These are phyloP conservation scores for Peronospora farinosa DNA, from an alignment of 352 stramenopile species.

Conservation along the genomic window DNA sequence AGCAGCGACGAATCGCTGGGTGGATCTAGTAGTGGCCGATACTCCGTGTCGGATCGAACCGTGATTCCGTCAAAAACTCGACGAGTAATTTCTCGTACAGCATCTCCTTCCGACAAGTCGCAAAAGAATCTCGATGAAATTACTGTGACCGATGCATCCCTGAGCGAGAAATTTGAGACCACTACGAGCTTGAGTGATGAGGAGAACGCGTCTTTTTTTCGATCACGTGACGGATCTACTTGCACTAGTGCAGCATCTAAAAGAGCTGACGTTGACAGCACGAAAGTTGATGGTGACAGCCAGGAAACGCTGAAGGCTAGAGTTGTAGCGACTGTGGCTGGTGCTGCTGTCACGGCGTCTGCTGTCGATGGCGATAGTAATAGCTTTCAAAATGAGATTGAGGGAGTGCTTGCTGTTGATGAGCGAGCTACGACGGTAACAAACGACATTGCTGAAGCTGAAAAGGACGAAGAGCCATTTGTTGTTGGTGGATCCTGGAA, in stretches of 20 bases:
- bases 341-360: constrained; percentile 1
- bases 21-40: constrained; percentile 7
- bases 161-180: constrained; percentile 1
- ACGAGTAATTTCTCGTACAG: constrained; percentile 10
- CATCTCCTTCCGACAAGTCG: constrained; percentile 1
- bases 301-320: too few species aligned
- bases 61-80: constrained; percentile 9
- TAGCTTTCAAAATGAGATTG: not conserved
- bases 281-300: too few species aligned
- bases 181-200: constrained; percentile 5
- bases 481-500: constrained; percentile 16
- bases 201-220: not conserved
- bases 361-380: not conserved
- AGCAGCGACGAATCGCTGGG: constrained; percentile 18
- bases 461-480: not conserved
- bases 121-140: not conserved
- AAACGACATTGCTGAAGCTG: not conserved
- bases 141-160: not conserved
- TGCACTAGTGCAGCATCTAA: too few species aligned
- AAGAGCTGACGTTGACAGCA: too few species aligned
- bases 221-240: too few species aligned
- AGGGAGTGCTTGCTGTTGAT: constrained; percentile 1
- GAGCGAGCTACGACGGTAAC: not conserved
- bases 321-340: not conserved
- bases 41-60: constrained; percentile 7